Evolutionary conservation across 805 yeast species (phyloP).

Genomic region (Pichia ethanolica): DNA sequence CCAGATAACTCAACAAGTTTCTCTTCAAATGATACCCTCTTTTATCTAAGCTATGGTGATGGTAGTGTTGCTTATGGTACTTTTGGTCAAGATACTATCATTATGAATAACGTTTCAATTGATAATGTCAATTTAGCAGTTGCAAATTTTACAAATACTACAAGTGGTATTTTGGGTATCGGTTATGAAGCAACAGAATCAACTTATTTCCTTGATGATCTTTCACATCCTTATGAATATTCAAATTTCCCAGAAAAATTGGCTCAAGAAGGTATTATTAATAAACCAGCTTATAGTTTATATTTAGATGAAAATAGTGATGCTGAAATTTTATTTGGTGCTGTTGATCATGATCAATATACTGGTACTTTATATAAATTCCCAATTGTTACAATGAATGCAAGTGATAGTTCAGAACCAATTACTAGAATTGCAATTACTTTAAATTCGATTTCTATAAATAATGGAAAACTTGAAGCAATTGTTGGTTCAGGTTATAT

Average conservation of each 20-base stretch:
- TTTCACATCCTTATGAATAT: conserved; percentile 35
- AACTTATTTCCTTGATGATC: conserved; percentile 29
- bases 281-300: conserved; percentile 50
- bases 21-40: conserved; percentile 31
- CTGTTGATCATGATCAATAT: conserved; percentile 56
- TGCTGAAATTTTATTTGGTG: conserved; percentile 63
- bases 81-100: conserved; percentile 57
- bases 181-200: conserved; percentile 63
- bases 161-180: conserved; percentile 64
- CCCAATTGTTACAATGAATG: neutral
- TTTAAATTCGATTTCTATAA: neutral
- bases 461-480: neutral
- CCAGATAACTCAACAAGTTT: conserved; percentile 28
- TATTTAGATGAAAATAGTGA: conserved; percentile 36
- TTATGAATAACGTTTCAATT: conserved; percentile 41
- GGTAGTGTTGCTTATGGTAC: conserved; percentile 36
- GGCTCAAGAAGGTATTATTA: conserved; percentile 47
- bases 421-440: conserved; percentile 8
- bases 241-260: conserved; percentile 58
- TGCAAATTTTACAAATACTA: conserved; percentile 53
- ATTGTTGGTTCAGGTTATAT: conserved; percentile 4
- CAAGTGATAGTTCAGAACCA: neutral
- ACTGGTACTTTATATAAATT: conserved; percentile 37
- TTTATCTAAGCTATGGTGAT: conserved; percentile 39
- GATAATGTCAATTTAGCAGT: conserved; percentile 59